A percentile compares a stretch with the other conserved stretches of the same genome.
phyloP scores from a whole-genome alignment of 495 filamentous ascomycete species.

The Xylaria longipes region DNA sequence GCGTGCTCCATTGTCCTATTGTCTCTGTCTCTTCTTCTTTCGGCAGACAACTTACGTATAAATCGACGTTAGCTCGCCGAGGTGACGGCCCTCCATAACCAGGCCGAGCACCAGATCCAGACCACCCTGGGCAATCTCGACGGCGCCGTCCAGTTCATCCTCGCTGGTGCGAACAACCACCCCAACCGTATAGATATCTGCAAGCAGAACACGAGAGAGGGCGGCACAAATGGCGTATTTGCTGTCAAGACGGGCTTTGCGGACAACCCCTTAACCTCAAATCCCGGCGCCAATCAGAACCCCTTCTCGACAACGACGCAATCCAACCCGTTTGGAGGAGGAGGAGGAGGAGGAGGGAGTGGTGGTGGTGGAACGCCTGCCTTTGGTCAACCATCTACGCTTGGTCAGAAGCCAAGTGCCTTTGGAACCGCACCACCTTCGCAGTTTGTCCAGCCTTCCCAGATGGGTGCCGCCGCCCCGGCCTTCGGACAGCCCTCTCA shows the following conservation, averaged over 20 bases:
- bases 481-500: constrained; percentile 52
- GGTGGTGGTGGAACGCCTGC: constrained; percentile 19
- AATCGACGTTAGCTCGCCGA: constrained; percentile 58
- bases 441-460: constrained; percentile 51
- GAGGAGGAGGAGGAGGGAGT: constrained; percentile 26
- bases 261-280: constrained; percentile 36
- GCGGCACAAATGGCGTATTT: constrained; percentile 39
- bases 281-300: constrained; percentile 31
- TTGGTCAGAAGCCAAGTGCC: constrained; percentile 50
- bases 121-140: constrained; percentile 68
- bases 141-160: constrained; percentile 74
- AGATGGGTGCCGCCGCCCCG: constrained; percentile 39
- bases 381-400: constrained; percentile 53
- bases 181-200: constrained; percentile 81
- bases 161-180: constrained; percentile 71
- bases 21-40: background rate
- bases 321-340: constrained; percentile 33
- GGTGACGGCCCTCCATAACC: constrained; percentile 61
- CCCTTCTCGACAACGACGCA: constrained; percentile 46
- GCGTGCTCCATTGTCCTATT: constrained; percentile 23
- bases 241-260: constrained; percentile 28
- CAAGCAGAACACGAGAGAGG: constrained; percentile 50
- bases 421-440: constrained; percentile 46
- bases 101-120: constrained; percentile 73
- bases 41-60: background rate